Evolutionary conservation across 768 basidiomycete species (phyloP).

Genomic region (Phlegmacium glaucopus): DNA sequence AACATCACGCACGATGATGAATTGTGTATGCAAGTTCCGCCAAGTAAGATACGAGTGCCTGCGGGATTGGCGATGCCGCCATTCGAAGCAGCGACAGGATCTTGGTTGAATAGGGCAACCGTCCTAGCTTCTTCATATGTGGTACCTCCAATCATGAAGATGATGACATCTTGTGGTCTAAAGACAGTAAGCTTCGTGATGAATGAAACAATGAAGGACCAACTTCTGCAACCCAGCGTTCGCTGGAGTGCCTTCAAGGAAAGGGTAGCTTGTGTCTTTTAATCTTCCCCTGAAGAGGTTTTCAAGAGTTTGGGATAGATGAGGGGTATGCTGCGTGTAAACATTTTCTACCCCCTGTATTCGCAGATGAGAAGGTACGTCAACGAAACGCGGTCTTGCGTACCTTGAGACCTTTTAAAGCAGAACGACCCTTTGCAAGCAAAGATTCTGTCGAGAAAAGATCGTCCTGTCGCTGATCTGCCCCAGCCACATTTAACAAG

Average conservation of each 20-base stretch:
- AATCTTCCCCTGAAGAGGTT: constrained; percentile 82
- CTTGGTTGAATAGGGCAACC: constrained; percentile 84
- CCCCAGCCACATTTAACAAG: constrained; percentile 87
- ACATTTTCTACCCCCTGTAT: constrained; percentile 97
- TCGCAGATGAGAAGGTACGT: not conserved
- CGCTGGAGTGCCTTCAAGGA: constrained; percentile 62
- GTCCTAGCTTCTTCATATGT: constrained; percentile 94
- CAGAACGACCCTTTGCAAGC: constrained; percentile 90
- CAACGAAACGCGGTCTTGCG: constrained; percentile 2
- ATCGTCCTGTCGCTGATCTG: constrained; percentile 96
- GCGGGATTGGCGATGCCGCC: constrained; percentile 46
- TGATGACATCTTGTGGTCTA: constrained; percentile 93
- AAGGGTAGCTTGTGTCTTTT: constrained; percentile 88
- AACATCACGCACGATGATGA: constrained; percentile 68
- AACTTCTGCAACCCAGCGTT: constrained; percentile 74
- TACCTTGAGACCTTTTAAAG: constrained; percentile 93
- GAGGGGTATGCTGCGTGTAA: constrained; percentile 95
- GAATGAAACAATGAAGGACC: constrained; percentile 6
- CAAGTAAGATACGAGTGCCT: constrained; percentile 79
- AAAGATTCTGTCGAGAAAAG: constrained; percentile 94
- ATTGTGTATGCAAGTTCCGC: constrained; percentile 94
- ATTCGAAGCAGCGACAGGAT: constrained; percentile 48
- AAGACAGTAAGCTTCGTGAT: not conserved
- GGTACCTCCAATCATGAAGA: constrained; percentile 95
- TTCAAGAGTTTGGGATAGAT: constrained; percentile 89